A percentile compares a stretch with the other conserved stretches of the same genome.
phyloP scores from a whole-genome alignment of 768 basidiomycete species.

The Psilocybe cyanescens region DNA sequence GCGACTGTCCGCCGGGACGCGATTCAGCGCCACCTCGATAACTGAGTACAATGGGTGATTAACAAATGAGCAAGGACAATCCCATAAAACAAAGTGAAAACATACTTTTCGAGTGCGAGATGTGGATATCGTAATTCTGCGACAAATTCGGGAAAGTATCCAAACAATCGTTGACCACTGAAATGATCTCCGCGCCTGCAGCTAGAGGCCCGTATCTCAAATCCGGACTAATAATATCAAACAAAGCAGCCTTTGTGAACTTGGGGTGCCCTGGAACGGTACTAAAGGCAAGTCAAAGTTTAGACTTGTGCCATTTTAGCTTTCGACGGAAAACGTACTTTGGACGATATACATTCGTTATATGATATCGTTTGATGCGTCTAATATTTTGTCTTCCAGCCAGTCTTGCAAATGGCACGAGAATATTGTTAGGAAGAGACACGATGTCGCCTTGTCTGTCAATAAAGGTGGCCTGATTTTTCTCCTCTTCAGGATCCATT shows the following conservation, averaged over 20 bases:
- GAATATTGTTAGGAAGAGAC: constrained; percentile 68
- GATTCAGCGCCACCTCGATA: constrained; percentile 62
- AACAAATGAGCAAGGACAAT: not conserved
- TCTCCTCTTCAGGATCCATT: constrained; percentile 63
- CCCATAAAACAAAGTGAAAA: not conserved
- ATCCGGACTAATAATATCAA: constrained; percentile 86
- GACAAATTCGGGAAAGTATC: constrained; percentile 73
- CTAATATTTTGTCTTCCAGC: constrained; percentile 69
- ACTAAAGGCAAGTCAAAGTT: constrained; percentile 36
- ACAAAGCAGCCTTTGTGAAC: constrained; percentile 72
- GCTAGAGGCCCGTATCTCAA: constrained; percentile 63
- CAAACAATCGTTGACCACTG: constrained; percentile 68
- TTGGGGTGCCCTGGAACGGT: constrained; percentile 75
- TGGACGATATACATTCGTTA: constrained; percentile 72
- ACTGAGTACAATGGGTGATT: constrained; percentile 45
- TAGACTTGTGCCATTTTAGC: not conserved
- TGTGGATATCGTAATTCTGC: constrained; percentile 72
- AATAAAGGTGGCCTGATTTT: constrained; percentile 71
- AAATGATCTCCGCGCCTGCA: constrained; percentile 75
- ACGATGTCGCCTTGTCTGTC: constrained; percentile 83
- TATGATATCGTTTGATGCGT: constrained; percentile 84
- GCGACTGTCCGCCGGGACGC: constrained; percentile 62
- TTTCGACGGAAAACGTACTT: constrained; percentile 45
- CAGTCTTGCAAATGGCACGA: constrained; percentile 80
- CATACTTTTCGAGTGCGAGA: constrained; percentile 80